Conservation (phyloP, 1,284 basidiomycete species). For the Pseudozyma tsukubaensis region DNA sequence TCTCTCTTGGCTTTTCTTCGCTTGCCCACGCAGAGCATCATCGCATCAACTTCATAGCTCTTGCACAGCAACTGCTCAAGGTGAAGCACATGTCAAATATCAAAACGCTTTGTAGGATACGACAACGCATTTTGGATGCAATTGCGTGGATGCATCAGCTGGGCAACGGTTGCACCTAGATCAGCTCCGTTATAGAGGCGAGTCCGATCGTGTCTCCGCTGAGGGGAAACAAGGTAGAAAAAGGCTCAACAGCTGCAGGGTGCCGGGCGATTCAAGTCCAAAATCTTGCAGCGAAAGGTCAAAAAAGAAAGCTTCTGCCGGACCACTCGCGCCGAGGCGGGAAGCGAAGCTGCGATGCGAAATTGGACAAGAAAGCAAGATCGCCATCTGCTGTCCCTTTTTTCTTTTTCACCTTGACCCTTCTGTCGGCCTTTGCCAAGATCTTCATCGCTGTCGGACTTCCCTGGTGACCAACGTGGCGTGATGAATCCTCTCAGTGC, state of each 20-base stretch:
- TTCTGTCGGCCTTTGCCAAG: neutral
- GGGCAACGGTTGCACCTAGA: constrained; percentile 1
- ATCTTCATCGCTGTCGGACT: neutral
- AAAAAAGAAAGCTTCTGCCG: neutral
- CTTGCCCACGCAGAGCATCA: neutral
- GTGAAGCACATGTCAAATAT: neutral
- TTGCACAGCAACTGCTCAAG: no score
- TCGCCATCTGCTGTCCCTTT: no score
- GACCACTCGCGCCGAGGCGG: no score
- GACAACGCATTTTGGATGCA: neutral
- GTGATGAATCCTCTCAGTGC: no score
- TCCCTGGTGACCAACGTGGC: neutral
- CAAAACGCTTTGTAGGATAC: no score
- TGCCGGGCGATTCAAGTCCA: neutral
- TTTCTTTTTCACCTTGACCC: no score
- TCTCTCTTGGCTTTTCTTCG: neutral
- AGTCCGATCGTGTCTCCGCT: neutral
- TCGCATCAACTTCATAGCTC: neutral
- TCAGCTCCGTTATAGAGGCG: neutral
- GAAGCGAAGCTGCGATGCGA: no score
- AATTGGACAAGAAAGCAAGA: no score
- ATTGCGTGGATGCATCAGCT: constrained; percentile 1
- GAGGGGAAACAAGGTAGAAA: constrained; percentile 9
- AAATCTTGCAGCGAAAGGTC: neutral
- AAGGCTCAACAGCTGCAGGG: constrained; percentile 31